Evolutionary conservation across 2,329 filamentous ascomycete species (phyloP).

Genomic region (Helicocarpus griseus): DNA sequence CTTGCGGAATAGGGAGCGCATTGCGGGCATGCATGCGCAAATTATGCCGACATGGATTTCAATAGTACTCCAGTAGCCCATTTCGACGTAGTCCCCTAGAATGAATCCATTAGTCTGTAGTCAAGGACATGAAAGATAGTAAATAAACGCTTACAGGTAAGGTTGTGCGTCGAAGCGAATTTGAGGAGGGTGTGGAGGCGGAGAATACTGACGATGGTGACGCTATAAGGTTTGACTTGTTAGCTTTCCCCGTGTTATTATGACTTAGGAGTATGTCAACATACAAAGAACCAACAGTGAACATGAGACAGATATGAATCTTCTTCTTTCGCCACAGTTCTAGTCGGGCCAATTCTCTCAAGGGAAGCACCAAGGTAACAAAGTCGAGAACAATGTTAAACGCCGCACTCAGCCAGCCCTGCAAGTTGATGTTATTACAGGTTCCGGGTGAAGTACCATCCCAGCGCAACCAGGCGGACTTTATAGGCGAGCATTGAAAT

Average conservation of each 20-base stretch:
- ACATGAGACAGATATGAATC: constrained; percentile 10
- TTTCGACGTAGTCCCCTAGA: constrained; percentile 2
- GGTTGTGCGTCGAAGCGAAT: constrained; percentile 1
- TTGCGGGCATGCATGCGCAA: constrained; percentile 25
- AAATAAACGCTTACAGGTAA: constrained; percentile 7
- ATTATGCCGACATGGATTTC: constrained; percentile 29
- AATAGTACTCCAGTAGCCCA: constrained; percentile 23
- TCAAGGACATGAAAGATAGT: neutral
- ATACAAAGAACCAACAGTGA: constrained; percentile 10
- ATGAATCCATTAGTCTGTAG: neutral
- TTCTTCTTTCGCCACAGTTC: constrained; percentile 9
- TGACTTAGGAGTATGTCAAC: neutral
- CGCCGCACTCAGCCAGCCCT: constrained; percentile 7
- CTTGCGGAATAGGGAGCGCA: constrained; percentile 19
- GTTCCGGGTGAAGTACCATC: constrained; percentile 6
- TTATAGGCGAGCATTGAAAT: constrained; percentile 9
- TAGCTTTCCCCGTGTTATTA: neutral
- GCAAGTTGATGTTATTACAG: constrained; percentile 6
- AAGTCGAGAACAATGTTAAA: constrained; percentile 11
- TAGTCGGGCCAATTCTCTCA: constrained; percentile 8
- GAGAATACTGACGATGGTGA: constrained; percentile 34
- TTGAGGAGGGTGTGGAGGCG: constrained; percentile 19
- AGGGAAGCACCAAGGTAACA: constrained; percentile 8
- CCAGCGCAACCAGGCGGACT: constrained; percentile 5
- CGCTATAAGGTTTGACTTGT: constrained; percentile 14